phyloP scores from a whole-genome alignment of 2,329 filamentous ascomycete species.

The Aspergillus pseudoterreus region DNA sequence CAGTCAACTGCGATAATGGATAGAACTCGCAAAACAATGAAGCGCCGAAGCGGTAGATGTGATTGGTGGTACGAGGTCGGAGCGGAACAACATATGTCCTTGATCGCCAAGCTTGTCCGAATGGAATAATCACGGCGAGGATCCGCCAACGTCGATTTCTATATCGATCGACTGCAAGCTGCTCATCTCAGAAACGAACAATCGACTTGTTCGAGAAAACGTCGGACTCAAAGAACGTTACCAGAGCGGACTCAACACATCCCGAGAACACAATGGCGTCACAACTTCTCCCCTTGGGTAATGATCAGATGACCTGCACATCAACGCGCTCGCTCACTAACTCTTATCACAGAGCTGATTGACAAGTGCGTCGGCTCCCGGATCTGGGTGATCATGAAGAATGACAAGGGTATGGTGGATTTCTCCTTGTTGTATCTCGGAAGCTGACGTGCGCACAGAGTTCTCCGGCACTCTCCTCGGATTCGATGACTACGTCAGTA shows the following conservation, averaged over 20 bases:
- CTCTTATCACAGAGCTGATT: slow-evolving; percentile 70
- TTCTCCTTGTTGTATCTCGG: not conserved
- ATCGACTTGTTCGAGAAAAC: not conserved
- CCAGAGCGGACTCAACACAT: not conserved
- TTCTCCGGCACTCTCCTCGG: slow-evolving; percentile 92
- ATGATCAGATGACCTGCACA: slow-evolving; percentile 16
- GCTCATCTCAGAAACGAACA: not conserved
- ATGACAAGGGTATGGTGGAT: slow-evolving; percentile 74
- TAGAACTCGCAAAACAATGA: not conserved
- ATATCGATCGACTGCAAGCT: slow-evolving; percentile 11
- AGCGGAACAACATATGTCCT: slow-evolving; percentile 18
- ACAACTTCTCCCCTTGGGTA: slow-evolving; percentile 70
- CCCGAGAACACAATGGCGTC: slow-evolving; percentile 57
- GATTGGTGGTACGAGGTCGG: slow-evolving; percentile 13
- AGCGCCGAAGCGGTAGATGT: slow-evolving; percentile 3
- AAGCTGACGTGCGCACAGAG: slow-evolving; percentile 54
- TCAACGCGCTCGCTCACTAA: slow-evolving; percentile 17
- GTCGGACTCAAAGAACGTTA: not conserved
- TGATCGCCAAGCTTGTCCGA: slow-evolving; percentile 16
- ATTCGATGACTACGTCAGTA: slow-evolving; percentile 99
- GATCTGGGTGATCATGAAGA: slow-evolving; percentile 99
- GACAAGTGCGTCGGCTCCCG: slow-evolving; percentile 97
- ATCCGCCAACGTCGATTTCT: slow-evolving; percentile 18
- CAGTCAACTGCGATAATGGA: not conserved
- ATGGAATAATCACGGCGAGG: slow-evolving; percentile 15